Conservation (phyloP, 768 basidiomycete species). For the Clavaria fumosa region DNA sequence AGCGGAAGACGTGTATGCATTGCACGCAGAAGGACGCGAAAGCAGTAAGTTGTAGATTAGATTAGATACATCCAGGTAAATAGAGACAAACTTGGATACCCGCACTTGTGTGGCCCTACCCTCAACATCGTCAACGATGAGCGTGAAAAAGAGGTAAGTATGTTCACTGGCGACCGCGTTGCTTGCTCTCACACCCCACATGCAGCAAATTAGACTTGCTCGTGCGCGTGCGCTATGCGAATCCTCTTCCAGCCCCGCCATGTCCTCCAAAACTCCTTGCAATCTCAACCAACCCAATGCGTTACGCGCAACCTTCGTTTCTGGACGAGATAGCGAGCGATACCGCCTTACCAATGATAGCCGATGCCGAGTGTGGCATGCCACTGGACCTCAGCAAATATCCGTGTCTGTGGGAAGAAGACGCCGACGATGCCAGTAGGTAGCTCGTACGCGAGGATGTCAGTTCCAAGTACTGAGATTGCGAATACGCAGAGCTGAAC, state of each 20-base stretch:
- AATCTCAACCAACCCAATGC: conserved; percentile 77
- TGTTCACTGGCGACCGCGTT: background rate
- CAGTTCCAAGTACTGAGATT: background rate
- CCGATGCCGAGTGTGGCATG: conserved; percentile 96
- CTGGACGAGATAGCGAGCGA: conserved; percentile 68
- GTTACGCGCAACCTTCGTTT: conserved; percentile 79
- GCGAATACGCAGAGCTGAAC: conserved; percentile 30
- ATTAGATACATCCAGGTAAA: no score
- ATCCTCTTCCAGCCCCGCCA: conserved; percentile 90
- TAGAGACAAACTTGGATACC: no score
- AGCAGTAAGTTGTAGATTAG: conserved; percentile 24
- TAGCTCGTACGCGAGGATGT: background rate
- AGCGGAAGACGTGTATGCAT: conserved; percentile 50
- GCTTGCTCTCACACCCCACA: conserved; percentile 9
- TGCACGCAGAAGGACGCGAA: conserved; percentile 26
- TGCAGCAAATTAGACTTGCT: conserved; percentile 75
- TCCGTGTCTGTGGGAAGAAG: conserved; percentile 74
- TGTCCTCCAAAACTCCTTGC: conserved; percentile 93
- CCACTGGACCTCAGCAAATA: conserved; percentile 77
- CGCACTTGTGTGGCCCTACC: no score
- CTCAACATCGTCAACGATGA: no score
- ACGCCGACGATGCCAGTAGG: conserved; percentile 52
- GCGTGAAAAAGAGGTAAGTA: conserved; percentile 39
- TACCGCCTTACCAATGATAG: conserved; percentile 83
- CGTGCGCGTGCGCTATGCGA: conserved; percentile 84